Conservation (phyloP, 2,329 filamentous ascomycete species). For the Diaporthe vexans region DNA sequence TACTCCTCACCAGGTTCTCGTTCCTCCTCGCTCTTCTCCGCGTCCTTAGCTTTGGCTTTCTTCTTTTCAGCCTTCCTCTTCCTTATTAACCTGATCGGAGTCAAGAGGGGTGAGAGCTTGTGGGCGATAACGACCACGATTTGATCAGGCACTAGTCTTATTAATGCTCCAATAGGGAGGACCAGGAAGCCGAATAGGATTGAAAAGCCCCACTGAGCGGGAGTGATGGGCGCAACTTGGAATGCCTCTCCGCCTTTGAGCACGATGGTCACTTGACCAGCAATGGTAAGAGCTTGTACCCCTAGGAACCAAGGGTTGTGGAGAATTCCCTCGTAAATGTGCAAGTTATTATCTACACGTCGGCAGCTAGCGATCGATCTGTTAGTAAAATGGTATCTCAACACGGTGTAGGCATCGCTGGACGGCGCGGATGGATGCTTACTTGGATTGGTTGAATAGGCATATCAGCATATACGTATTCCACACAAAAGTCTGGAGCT, state of each 20-base stretch:
- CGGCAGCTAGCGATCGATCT: constrained; percentile 66
- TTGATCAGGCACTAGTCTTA: constrained; percentile 16
- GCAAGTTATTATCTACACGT: constrained; percentile 85
- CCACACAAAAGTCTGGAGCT: constrained; percentile 76
- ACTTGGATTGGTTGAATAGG: constrained; percentile 78
- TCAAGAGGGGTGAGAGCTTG: constrained; percentile 10
- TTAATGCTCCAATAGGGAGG: constrained; percentile 51
- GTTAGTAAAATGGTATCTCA: not conserved
- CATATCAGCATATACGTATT: constrained; percentile 94
- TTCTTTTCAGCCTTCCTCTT: constrained; percentile 16
- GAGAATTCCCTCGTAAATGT: constrained; percentile 84
- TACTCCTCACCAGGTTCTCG: constrained; percentile 1
- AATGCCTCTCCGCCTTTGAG: constrained; percentile 79
- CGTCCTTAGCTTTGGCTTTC: not conserved
- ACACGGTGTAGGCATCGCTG: not conserved
- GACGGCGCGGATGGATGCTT: not conserved
- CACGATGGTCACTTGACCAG: constrained; percentile 79
- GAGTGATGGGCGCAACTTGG: constrained; percentile 71
- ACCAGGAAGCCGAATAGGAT: constrained; percentile 77
- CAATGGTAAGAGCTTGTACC: constrained; percentile 76
- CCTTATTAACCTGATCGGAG: not conserved
- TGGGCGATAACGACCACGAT: constrained; percentile 8
- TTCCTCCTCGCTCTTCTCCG: not conserved
- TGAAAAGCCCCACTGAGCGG: constrained; percentile 78
- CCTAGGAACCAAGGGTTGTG: constrained; percentile 83